These are phyloP conservation scores for Solanum rostratum DNA, from an alignment of 257 asterid species.

Conservation along the genomic window DNA sequence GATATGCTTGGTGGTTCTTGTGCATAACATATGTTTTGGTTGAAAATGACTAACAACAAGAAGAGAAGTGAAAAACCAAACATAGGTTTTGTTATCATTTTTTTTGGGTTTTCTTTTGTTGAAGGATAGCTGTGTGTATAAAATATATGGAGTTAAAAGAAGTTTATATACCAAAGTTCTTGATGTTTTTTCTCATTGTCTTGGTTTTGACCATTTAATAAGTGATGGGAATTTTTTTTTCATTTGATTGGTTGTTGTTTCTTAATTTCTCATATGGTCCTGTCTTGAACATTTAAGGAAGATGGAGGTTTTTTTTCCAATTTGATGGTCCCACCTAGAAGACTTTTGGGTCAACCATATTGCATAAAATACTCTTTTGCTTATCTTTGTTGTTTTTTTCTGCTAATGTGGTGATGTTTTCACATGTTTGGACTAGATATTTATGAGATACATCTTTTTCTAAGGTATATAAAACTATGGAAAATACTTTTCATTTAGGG, in stretches of 20 bases:
- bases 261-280: neutral
- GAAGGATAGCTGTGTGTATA: neutral
- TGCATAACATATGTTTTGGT: neutral
- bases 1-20: constrained; percentile 43
- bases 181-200: neutral
- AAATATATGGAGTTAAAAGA: neutral
- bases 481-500: neutral
- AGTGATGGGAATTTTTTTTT: neutral
- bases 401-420: neutral
- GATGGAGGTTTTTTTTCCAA: neutral
- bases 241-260: neutral
- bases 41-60: constrained; percentile 12
- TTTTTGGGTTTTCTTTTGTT: neutral
- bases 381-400: neutral
- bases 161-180: neutral
- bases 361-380: neutral
- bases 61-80: neutral
- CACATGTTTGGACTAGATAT: neutral
- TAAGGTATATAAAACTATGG: neutral
- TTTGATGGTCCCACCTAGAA: neutral
- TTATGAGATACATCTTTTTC: neutral
- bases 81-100: constrained; percentile 7
- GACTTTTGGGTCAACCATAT: neutral
- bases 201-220: neutral
- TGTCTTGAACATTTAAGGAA: neutral